Evolutionary conservation across 1,139 yeast genomes (phyloP).

Genomic region (Pichia sp.): DNA sequence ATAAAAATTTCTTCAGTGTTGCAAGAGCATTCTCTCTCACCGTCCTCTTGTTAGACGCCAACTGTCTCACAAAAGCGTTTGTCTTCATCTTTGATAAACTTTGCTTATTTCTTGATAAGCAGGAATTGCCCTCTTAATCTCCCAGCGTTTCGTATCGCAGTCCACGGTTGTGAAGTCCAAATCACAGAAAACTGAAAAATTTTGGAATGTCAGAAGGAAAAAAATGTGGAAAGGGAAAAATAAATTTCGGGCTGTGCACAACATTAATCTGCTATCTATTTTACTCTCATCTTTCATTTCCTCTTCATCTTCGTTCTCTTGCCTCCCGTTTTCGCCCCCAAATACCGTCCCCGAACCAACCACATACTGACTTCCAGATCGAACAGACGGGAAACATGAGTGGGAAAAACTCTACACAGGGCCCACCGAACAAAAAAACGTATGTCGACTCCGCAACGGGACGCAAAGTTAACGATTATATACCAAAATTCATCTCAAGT

Average conservation of each 20-base stretch:
- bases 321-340: no score
- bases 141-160: no score
- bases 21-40: constrained; percentile 75
- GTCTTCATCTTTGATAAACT: constrained; percentile 25
- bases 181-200: not conserved
- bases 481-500: constrained; percentile 44
- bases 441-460: constrained; percentile 27
- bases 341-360: no score
- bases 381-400: not conserved
- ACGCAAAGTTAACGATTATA: constrained; percentile 36
- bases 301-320: not conserved
- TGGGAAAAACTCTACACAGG: constrained; percentile 1
- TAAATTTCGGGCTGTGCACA: constrained; percentile 4
- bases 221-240: constrained; percentile 2
- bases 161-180: not conserved
- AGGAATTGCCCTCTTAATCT: not conserved
- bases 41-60: constrained; percentile 77
- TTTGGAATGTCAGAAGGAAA: not conserved
- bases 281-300: not conserved
- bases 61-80: constrained; percentile 62
- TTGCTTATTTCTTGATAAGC: no score
- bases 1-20: constrained; percentile 57
- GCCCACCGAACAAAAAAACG: constrained; percentile 21
- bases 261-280: not conserved
- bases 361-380: no score